Percentiles rank a stretch among this genome's conserved stretches.
phyloP scores from a whole-genome alignment of 345 rosid species.

The Erodium maritimum region DNA sequence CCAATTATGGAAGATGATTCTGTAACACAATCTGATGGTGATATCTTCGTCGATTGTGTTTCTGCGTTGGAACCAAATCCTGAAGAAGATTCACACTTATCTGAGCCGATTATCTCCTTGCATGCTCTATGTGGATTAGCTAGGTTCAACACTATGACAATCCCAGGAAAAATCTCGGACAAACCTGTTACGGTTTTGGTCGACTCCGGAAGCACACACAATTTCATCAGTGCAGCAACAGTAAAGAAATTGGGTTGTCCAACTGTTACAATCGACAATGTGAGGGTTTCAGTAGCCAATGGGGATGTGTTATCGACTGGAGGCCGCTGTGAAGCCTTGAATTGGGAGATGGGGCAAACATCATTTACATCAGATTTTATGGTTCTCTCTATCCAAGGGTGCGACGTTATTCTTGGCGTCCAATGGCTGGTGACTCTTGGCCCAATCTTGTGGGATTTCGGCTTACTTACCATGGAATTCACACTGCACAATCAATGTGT shows the following conservation, averaged over 20 bases:
- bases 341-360: background rate
- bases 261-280: background rate
- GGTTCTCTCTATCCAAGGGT: background rate
- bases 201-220: no score
- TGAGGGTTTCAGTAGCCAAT: background rate
- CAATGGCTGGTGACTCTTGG: no score
- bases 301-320: background rate
- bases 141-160: background rate
- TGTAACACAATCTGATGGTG: no score
- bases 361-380: background rate
- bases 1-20: no score
- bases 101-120: no score
- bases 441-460: background rate
- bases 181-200: background rate
- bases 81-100: no score
- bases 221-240: background rate
- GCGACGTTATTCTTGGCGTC: background rate
- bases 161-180: background rate
- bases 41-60: no score
- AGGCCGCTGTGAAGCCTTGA: background rate
- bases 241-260: background rate
- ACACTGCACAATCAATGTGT: no score
- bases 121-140: background rate
- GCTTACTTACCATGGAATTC: background rate
- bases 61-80: no score